Percentiles rank a stretch among this genome's conserved stretches.
Evolutionary conservation across 108 stramenopile genomes (phyloP).

Genomic region (Bacterosira constricta): DNA sequence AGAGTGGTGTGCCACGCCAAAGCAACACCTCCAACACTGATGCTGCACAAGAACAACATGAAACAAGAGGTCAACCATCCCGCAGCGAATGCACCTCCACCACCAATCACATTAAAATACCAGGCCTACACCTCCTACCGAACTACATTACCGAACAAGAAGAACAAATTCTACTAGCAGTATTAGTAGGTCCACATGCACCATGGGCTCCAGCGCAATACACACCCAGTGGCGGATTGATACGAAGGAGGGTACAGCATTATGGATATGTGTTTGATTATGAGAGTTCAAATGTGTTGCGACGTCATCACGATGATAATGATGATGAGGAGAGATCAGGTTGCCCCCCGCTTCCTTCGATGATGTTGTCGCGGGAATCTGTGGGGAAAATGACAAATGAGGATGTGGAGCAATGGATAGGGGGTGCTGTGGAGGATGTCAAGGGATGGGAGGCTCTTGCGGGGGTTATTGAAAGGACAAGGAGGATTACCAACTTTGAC

Average conservation of each 20-base stretch:
- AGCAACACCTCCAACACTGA: conserved; percentile 1
- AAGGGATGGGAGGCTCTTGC: conserved; percentile 79
- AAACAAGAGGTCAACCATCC: conserved; percentile 51
- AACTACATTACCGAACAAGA: conserved; percentile 65
- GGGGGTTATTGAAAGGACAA: conserved; percentile 66
- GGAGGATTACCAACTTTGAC: conserved; percentile 44
- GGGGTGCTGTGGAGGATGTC: conserved; percentile 42
- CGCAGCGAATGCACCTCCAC: conserved; percentile 84
- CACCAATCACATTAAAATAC: conserved; percentile 63
- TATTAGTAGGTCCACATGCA: conserved; percentile 78
- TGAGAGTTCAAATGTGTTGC: conserved; percentile 80
- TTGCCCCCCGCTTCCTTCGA: conserved; percentile 30
- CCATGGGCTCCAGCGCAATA: conserved; percentile 84
- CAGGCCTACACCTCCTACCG: conserved; percentile 65
- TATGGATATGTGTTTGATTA: conserved; percentile 96
- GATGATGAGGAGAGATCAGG: conserved; percentile 20
- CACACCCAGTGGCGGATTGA: conserved; percentile 63
- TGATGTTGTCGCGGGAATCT: not conserved
- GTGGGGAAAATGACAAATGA: conserved; percentile 34
- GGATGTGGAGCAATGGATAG: conserved; percentile 48
- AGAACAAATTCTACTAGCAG: conserved; percentile 75
- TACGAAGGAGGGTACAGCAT: conserved; percentile 84
- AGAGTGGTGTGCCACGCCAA: not conserved
- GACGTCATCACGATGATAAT: conserved; percentile 44
- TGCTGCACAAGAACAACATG: conserved; percentile 15